Conservation (phyloP, 2,329 filamentous ascomycete species). For the Microcyclosporella mali region DNA sequence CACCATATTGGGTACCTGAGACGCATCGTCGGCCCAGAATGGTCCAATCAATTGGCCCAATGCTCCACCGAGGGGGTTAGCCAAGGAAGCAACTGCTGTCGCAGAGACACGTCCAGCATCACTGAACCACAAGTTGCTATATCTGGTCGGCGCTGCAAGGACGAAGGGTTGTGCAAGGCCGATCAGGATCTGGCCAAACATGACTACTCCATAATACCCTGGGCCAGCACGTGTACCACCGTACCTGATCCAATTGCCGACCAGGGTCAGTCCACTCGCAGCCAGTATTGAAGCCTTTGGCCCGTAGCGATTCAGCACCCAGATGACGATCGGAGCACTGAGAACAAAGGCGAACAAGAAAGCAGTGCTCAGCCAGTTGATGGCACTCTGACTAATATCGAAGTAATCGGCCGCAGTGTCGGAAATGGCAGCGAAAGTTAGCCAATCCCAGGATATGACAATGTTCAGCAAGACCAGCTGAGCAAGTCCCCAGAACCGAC, state of each 20-base stretch:
- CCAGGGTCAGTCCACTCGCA: conserved; percentile 64
- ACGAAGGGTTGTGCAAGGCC: conserved; percentile 91
- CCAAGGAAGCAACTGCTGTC: conserved; percentile 75
- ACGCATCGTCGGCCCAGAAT: conserved; percentile 58
- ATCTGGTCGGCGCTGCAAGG: conserved; percentile 78
- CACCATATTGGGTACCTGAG: conserved; percentile 71
- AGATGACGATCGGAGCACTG: conserved; percentile 65
- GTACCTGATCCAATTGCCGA: conserved; percentile 75
- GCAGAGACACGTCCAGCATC: conserved; percentile 75
- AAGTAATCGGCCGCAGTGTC: conserved; percentile 70
- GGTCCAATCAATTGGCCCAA: conserved; percentile 83
- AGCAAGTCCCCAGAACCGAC: conserved; percentile 79
- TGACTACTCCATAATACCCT: conserved; percentile 67
- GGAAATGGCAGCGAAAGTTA: conserved; percentile 83
- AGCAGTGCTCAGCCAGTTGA: conserved; percentile 89
- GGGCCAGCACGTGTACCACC: conserved; percentile 27
- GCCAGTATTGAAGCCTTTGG: conserved; percentile 71
- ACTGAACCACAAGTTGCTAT: conserved; percentile 93
- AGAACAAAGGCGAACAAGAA: conserved; percentile 80
- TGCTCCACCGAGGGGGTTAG: conserved; percentile 85
- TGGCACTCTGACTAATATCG: conserved; percentile 61
- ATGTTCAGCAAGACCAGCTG: conserved; percentile 86
- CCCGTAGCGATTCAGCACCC: conserved; percentile 67
- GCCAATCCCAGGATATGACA: conserved; percentile 94
- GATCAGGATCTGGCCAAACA: conserved; percentile 87